phyloP scores from a whole-genome alignment of 2,329 filamentous ascomycete genomes.

The Aureobasidium sp. region DNA sequence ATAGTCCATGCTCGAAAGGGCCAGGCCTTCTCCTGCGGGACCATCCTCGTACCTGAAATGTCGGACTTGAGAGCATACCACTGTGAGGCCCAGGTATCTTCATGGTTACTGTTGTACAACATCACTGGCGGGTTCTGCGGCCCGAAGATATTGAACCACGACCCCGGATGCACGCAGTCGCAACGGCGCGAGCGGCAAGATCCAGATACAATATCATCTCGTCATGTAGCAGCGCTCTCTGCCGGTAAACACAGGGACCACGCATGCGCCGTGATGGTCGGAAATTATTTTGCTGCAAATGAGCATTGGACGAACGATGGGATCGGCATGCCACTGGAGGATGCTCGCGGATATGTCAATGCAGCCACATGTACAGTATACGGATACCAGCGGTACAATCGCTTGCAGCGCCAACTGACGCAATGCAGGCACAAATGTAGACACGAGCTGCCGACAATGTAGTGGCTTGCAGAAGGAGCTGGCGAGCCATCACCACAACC shows the following conservation, averaged over 20 bases:
- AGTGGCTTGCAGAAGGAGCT: neutral
- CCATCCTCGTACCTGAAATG: neutral
- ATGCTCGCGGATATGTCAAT: neutral
- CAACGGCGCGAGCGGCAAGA: neutral
- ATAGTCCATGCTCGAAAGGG: neutral
- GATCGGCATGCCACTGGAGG: neutral
- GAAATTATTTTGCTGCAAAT: neutral
- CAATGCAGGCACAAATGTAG: neutral
- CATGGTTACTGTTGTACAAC: neutral
- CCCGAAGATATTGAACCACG: neutral
- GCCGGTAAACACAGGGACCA: constrained; percentile 2
- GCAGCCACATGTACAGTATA: neutral
- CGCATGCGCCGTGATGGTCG: neutral
- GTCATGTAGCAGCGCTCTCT: neutral
- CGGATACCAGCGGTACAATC: neutral
- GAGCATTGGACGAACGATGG: neutral
- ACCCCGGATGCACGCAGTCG: neutral
- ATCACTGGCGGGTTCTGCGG: neutral
- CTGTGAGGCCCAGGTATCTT: neutral
- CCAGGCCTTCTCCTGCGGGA: neutral
- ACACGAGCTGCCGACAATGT: neutral
- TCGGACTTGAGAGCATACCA: neutral
- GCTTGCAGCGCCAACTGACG: neutral
- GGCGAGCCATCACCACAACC: neutral
- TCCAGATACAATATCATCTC: neutral